Conservation (phyloP, 345 rosid species). For the Turritis glabra region DNA sequence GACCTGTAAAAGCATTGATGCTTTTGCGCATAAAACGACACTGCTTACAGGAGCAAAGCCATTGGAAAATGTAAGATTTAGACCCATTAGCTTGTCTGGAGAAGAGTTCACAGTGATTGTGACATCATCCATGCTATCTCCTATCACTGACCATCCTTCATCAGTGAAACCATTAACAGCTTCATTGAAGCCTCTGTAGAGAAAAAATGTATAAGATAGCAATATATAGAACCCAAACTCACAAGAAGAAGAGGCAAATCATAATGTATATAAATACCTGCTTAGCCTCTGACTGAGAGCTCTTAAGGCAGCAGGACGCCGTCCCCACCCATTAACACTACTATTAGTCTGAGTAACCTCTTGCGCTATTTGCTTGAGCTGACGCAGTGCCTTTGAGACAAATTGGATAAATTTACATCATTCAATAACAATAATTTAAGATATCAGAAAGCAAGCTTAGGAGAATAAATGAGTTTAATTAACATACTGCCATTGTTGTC, state of each 20-base stretch:
- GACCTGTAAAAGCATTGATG: slow-evolving; percentile 99
- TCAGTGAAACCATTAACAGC: slow-evolving; percentile 93
- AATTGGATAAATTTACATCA: slow-evolving; percentile 2
- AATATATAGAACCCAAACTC: slow-evolving; percentile 3
- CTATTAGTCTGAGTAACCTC: slow-evolving; percentile 84
- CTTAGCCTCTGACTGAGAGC: slow-evolving; percentile 95
- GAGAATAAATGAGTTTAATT: not conserved
- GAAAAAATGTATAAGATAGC: slow-evolving; percentile 20
- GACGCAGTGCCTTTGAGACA: slow-evolving; percentile 72
- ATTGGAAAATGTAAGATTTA: slow-evolving; percentile 73
- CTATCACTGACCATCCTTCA: slow-evolving; percentile 95
- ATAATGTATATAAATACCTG: slow-evolving; percentile 53
- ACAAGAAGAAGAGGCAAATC: not conserved
- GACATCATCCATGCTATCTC: slow-evolving; percentile 97
- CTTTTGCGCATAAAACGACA: slow-evolving; percentile 90
- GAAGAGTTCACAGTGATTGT: slow-evolving; percentile 92
- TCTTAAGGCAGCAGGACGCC: slow-evolving; percentile 93
- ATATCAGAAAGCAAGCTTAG: not conserved
- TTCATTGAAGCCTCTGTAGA: slow-evolving; percentile 90
- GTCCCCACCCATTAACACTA: slow-evolving; percentile 83
- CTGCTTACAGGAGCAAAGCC: slow-evolving; percentile 85
- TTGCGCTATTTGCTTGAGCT: slow-evolving; percentile 91
- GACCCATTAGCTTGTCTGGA: slow-evolving; percentile 93
- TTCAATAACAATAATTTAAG: not conserved
- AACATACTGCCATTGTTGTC: slow-evolving; percentile 92